These are phyloP conservation scores for Boletus bicolor DNA, from an alignment of 768 basidiomycete species.

Conservation along the genomic window DNA sequence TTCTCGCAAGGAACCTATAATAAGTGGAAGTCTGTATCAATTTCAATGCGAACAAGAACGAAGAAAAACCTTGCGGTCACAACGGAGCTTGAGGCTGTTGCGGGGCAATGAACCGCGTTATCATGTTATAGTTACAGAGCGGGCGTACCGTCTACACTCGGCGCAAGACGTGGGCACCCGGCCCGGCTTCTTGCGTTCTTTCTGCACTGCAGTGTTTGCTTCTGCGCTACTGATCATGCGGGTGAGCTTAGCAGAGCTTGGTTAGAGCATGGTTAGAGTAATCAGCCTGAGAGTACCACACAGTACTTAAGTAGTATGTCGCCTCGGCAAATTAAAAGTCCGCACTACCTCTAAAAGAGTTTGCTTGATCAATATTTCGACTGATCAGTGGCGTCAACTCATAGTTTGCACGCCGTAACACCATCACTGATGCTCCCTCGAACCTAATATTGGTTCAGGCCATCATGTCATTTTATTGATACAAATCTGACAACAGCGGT, in stretches of 20 bases:
- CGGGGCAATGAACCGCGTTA: not conserved
- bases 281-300: no score
- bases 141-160: constrained; percentile 37
- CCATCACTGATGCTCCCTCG: no score
- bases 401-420: no score
- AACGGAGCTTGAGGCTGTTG: constrained; percentile 57
- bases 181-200: constrained; percentile 46
- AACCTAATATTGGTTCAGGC: no score
- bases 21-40: constrained; percentile 13
- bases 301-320: not conserved
- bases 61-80: constrained; percentile 53
- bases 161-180: constrained; percentile 44
- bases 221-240: constrained; percentile 9
- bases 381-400: not conserved
- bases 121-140: not conserved
- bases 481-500: no score
- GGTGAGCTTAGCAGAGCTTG: not conserved
- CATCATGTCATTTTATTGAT: no score
- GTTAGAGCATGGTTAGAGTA: not conserved
- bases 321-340: constrained; percentile 4
- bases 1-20: constrained; percentile 72
- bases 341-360: not conserved
- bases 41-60: not conserved
- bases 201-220: constrained; percentile 18
- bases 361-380: not conserved